Percentiles rank a stretch among this genome's conserved stretches.
Evolutionary conservation across 495 filamentous ascomycete species (phyloP).

Genomic region (Penicillium maclennaniae): DNA sequence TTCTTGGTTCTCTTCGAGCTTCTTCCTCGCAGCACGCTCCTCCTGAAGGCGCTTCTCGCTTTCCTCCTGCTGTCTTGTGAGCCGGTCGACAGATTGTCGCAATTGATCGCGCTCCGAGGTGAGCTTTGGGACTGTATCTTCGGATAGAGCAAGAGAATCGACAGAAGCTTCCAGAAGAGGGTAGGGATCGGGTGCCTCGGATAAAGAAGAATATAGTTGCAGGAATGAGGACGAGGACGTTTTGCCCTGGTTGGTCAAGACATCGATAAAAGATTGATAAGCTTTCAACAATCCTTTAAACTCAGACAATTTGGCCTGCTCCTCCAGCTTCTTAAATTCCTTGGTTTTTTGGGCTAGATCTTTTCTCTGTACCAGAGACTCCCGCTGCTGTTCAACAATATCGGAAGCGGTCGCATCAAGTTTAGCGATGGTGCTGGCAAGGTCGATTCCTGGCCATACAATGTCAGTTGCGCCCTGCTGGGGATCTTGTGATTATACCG

Average conservation of each 20-base stretch:
- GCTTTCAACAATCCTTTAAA: constrained; percentile 89
- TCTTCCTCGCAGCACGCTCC: constrained; percentile 66
- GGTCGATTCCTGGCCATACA: constrained; percentile 67
- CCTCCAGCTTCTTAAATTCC: constrained; percentile 93
- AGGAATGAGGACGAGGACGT: constrained; percentile 86
- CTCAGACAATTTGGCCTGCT: constrained; percentile 80
- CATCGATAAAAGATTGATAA: constrained; percentile 96
- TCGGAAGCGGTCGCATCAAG: constrained; percentile 91
- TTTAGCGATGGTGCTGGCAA: constrained; percentile 78
- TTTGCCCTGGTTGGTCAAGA: constrained; percentile 91
- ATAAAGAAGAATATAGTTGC: constrained; percentile 86
- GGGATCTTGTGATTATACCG: neutral
- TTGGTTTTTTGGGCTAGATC: constrained; percentile 98
- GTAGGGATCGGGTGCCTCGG: constrained; percentile 95
- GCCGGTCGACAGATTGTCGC: constrained; percentile 68
- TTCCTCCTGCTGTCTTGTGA: constrained; percentile 91
- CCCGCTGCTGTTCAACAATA: constrained; percentile 85
- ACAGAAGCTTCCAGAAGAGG: constrained; percentile 94
- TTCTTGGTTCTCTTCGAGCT: constrained; percentile 74
- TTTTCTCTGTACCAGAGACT: constrained; percentile 89
- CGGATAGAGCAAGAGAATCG: constrained; percentile 83
- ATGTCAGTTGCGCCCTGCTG: constrained; percentile 24
- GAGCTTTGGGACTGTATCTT: constrained; percentile 86
- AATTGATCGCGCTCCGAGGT: constrained; percentile 82
- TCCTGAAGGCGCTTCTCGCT: constrained; percentile 70